These are phyloP conservation scores for Phellinidium pouzarii DNA, from an alignment of 1,284 basidiomycete genomes.

Conservation along the genomic window DNA sequence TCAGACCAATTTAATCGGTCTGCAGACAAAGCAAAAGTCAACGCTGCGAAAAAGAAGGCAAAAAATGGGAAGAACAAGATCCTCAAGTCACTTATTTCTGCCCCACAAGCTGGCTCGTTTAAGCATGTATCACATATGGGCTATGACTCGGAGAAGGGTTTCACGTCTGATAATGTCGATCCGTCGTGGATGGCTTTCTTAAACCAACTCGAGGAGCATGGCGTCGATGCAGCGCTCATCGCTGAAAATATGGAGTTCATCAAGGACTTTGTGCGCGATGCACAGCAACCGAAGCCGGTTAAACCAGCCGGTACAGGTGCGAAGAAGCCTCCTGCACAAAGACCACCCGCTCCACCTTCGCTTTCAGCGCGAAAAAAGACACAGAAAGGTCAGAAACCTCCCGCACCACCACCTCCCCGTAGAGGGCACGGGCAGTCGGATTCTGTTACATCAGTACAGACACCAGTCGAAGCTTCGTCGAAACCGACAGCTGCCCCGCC, in stretches of 20 bases:
- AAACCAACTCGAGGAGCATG: conserved; percentile 61
- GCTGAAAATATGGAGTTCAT: conserved; percentile 85
- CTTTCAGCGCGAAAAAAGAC: conserved; percentile 28
- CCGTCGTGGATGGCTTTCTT: conserved; percentile 85
- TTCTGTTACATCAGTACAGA: conserved; percentile 11
- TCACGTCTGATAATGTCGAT: conserved; percentile 85
- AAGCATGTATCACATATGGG: conserved; percentile 95
- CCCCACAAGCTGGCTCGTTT: conserved; percentile 75
- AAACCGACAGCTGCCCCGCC: conserved; percentile 21
- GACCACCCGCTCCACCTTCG: conserved; percentile 49
- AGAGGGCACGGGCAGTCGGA: conserved; percentile 27
- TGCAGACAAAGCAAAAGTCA: conserved; percentile 31
- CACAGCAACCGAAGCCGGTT: conserved; percentile 30
- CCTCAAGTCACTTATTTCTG: conserved; percentile 89
- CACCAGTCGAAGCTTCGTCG: conserved; percentile 27
- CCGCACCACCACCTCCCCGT: conserved; percentile 32
- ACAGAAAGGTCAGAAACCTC: conserved; percentile 30
- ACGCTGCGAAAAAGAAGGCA: conserved; percentile 53
- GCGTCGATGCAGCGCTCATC: conserved; percentile 59
- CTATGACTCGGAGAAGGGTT: conserved; percentile 82
- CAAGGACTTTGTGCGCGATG: conserved; percentile 72
- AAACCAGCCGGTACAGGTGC: conserved; percentile 19
- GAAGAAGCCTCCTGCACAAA: conserved; percentile 38
- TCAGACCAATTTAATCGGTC: too few relatives aligned
- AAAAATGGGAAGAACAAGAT: conserved; percentile 56